Evolutionary conservation across 768 basidiomycete species (phyloP).

Genomic region (Tulasnella calospora): DNA sequence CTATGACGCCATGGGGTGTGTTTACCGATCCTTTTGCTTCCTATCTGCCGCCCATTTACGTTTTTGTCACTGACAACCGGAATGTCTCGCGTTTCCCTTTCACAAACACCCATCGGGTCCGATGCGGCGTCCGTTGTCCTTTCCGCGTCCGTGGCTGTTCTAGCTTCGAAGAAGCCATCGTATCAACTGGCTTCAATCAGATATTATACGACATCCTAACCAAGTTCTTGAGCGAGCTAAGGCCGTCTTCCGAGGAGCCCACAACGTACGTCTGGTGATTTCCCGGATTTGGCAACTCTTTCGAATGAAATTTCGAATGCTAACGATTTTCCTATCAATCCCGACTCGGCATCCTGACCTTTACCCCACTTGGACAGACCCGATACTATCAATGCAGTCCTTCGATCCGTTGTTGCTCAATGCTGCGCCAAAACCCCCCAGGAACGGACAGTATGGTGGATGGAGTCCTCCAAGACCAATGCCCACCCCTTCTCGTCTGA

Average conservation of each 20-base stretch:
- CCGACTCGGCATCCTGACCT: constrained; percentile 17
- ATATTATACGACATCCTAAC: constrained; percentile 67
- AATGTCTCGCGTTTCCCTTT: constrained; percentile 6
- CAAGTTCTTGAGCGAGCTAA: constrained; percentile 74
- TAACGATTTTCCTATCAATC: neutral
- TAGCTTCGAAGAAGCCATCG: constrained; percentile 75
- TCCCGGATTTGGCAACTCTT: constrained; percentile 7
- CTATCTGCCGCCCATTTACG: neutral
- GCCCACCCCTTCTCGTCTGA: constrained; percentile 65
- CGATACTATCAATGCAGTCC: constrained; percentile 75
- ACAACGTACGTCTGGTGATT: constrained; percentile 12
- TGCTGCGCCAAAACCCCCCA: constrained; percentile 46
- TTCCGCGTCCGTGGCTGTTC: constrained; percentile 22
- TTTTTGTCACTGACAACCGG: neutral
- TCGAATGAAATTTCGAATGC: neutral
- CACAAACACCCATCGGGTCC: constrained; percentile 6
- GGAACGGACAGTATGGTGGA: constrained; percentile 65
- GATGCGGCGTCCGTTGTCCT: neutral
- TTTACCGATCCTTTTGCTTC: constrained; percentile 31
- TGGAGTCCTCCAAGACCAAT: constrained; percentile 60
- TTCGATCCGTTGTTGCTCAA: constrained; percentile 51
- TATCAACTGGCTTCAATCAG: constrained; percentile 56
- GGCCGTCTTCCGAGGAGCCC: constrained; percentile 60
- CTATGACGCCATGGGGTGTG: constrained; percentile 80
- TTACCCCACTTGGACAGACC: constrained; percentile 47